Evolutionary conservation across 352 stramenopile species (phyloP).

Genomic region (Globisporangium cederbergense): DNA sequence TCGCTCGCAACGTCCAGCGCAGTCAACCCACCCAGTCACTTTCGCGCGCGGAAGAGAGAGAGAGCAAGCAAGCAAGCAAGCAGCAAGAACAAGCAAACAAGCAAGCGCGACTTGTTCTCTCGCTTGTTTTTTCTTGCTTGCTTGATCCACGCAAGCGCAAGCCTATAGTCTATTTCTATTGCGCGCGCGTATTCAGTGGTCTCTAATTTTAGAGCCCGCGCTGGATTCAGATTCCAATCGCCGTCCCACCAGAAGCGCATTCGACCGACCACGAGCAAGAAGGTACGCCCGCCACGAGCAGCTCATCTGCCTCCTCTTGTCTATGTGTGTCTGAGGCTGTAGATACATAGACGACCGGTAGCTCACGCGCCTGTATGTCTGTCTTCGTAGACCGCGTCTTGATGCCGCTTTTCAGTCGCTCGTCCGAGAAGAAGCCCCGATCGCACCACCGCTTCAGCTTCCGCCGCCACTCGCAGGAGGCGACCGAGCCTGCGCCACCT

Average conservation of each 20-base stretch:
- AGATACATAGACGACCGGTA: background rate
- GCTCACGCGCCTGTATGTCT: background rate
- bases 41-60: conserved; percentile 5
- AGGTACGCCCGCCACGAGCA: background rate
- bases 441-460: conserved; percentile 58
- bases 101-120: background rate
- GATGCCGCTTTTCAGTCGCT: conserved; percentile 70
- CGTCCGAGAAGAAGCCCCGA: conserved; percentile 47
- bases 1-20: conserved; percentile 3
- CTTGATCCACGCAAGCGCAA: background rate
- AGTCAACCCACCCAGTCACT: background rate
- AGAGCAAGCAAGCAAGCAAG: conserved; percentile 8
- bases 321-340: background rate
- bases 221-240: background rate
- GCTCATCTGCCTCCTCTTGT: background rate
- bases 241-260: conserved; percentile 5
- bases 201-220: background rate
- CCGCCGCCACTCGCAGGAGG: conserved; percentile 51
- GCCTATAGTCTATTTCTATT: conserved; percentile 5
- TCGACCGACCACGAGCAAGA: background rate
- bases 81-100: background rate
- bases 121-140: background rate
- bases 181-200: background rate
- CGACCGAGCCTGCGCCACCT: background rate
- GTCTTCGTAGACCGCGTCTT: background rate